Evolutionary conservation across 495 filamentous ascomycete genomes (phyloP).

Genomic region (Podospora pseudoanserina): DNA sequence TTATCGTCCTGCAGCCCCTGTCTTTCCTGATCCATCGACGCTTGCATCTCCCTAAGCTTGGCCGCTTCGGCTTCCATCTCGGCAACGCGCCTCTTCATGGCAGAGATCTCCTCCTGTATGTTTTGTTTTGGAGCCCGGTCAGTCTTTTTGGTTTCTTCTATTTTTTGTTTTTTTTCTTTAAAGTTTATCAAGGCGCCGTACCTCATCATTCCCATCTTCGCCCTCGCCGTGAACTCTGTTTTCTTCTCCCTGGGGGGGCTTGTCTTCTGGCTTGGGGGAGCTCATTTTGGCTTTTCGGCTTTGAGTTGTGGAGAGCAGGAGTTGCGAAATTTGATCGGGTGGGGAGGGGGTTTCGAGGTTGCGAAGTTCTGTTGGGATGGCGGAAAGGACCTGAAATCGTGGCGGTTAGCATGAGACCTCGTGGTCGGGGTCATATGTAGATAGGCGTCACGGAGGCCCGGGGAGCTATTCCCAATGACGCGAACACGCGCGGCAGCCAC

Average conservation of each 20-base stretch:
- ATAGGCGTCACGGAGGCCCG: not conserved
- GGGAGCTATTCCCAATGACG: not conserved
- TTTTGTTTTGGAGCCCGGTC: conserved; percentile 11
- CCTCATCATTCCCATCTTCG: not conserved
- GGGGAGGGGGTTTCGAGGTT: too few relatives aligned
- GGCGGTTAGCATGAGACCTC: not conserved
- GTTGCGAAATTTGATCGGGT: too few relatives aligned
- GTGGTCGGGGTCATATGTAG: not conserved
- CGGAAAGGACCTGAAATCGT: too few relatives aligned
- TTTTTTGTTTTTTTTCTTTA: conserved; percentile 15
- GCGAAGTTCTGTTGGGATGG: too few relatives aligned
- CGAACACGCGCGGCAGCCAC: not conserved
- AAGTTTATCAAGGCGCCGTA: not conserved
- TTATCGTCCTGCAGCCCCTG: conserved; percentile 84
- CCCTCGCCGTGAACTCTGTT: not conserved
- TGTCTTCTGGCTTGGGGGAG: not conserved
- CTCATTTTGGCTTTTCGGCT: not conserved
- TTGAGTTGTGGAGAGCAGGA: not conserved
- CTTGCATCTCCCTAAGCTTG: conserved; percentile 96
- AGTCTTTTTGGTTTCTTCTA: conserved; percentile 13
- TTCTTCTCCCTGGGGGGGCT: not conserved
- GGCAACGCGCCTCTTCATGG: conserved; percentile 95
- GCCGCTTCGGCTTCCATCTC: conserved; percentile 99
- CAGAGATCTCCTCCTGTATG: conserved; percentile 76
- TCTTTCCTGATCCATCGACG: conserved; percentile 76